Percentiles rank a stretch among this genome's conserved stretches.
These are phyloP conservation scores for Phytophthora constricta DNA, from an alignment of 352 stramenopile species.

Conservation along the genomic window DNA sequence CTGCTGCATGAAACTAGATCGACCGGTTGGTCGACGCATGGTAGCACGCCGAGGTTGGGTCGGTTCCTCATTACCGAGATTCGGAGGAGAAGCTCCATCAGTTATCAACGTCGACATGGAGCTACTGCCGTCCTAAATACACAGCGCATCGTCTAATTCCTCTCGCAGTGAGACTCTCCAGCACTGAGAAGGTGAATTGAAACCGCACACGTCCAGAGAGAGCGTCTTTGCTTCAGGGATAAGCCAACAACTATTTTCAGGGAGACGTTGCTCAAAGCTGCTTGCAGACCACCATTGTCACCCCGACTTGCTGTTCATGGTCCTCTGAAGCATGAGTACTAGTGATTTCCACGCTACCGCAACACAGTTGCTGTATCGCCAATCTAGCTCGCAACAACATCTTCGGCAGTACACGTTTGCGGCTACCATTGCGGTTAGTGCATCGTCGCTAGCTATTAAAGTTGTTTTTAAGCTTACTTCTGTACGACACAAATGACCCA, in stretches of 20 bases:
- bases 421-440: conserved; percentile 44
- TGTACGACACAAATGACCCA: background rate
- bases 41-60: conserved; percentile 2
- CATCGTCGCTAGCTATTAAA: background rate
- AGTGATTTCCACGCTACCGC: conserved; percentile 31
- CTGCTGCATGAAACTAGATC: conserved; percentile 63
- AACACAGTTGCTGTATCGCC: conserved; percentile 45
- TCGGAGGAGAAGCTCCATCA: conserved; percentile 25
- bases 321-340: conserved; percentile 29
- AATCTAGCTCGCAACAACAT: conserved; percentile 46
- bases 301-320: conserved; percentile 11
- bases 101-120: conserved; percentile 38
- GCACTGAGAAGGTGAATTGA: too few species aligned
- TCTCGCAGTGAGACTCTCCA: conserved; percentile 2
- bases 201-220: conserved; percentile 20
- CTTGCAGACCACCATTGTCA: background rate
- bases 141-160: conserved; percentile 29
- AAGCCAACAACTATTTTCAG: conserved; percentile 33
- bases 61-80: conserved; percentile 19
- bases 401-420: conserved; percentile 41
- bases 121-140: conserved; percentile 23
- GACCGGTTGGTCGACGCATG: conserved; percentile 13
- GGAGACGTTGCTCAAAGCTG: background rate
- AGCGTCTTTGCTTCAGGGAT: conserved; percentile 1
- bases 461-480: background rate